phyloP scores from a whole-genome alignment of 2,329 filamentous ascomycete genomes.

The Beauveria sp. region DNA sequence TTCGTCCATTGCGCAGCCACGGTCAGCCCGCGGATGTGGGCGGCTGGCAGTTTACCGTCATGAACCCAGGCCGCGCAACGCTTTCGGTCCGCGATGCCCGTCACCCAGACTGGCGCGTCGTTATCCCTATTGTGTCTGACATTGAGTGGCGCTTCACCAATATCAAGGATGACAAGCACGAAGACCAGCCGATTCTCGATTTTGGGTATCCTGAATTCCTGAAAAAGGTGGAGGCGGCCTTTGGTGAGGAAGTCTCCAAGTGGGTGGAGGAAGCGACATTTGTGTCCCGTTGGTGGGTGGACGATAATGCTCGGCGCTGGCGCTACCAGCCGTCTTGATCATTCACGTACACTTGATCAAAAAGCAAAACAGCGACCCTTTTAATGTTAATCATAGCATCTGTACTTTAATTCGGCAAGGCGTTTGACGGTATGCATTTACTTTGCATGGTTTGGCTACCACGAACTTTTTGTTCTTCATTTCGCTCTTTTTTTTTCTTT shows the following conservation, averaged over 20 bases:
- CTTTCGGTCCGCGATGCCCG: constrained; percentile 25
- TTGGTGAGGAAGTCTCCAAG: constrained; percentile 21
- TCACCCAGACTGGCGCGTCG: constrained; percentile 21
- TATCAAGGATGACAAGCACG: constrained; percentile 21
- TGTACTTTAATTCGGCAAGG: constrained; percentile 6
- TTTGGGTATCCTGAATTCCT: constrained; percentile 19
- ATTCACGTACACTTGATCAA: background rate
- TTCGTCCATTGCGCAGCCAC: constrained; percentile 21
- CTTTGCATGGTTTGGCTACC: constrained; percentile 5
- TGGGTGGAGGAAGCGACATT: constrained; percentile 22
- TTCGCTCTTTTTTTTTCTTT: constrained; percentile 10
- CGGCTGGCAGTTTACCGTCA: constrained; percentile 27
- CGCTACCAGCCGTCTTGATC: constrained; percentile 10
- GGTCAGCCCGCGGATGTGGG: constrained; percentile 16
- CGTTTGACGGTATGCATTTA: background rate
- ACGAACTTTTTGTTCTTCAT: constrained; percentile 10
- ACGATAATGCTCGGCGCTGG: constrained; percentile 18
- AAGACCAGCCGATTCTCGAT: constrained; percentile 19
- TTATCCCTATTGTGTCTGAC: constrained; percentile 24
- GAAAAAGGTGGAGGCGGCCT: constrained; percentile 14
- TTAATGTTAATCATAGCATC: constrained; percentile 1
- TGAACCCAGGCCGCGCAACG: constrained; percentile 27
- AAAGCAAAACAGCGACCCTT: background rate
- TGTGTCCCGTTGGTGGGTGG: constrained; percentile 17
- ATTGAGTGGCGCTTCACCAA: constrained; percentile 27